A percentile compares a stretch with the other conserved stretches of the same genome.
These are phyloP conservation scores for Kalanchoe fedtschenkoi DNA, from an alignment of 164 flowering plant genomes.

Conservation along the genomic window DNA sequence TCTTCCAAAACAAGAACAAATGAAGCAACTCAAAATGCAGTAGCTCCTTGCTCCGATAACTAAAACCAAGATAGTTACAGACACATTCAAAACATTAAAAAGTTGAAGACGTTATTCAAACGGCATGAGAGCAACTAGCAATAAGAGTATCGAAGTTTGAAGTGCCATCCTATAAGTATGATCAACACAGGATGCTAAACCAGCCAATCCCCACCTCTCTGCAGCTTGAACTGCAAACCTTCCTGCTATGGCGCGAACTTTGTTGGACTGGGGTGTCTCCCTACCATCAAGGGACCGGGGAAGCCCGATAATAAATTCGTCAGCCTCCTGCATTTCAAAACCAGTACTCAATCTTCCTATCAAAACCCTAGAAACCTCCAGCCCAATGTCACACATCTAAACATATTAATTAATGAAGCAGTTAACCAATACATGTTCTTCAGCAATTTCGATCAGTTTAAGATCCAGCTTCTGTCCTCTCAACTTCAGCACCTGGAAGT, in stretches of 20 bases:
- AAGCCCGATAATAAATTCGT: constrained; percentile 79
- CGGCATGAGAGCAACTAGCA: not conserved
- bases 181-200: no score
- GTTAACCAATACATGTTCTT: constrained; percentile 30
- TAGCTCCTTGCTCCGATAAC: not conserved
- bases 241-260: constrained; percentile 75
- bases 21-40: not conserved
- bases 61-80: not conserved
- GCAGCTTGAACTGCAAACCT: constrained; percentile 80
- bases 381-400: no score
- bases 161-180: no score
- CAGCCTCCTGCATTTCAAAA: constrained; percentile 50
- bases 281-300: constrained; percentile 64
- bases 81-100: not conserved
- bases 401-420: not conserved
- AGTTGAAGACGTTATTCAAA: not conserved
- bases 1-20: not conserved
- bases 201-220: constrained; percentile 36
- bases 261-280: constrained; percentile 75
- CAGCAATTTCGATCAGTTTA: constrained; percentile 64
- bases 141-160: no score
- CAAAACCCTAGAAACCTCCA: no score
- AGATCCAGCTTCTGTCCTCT: constrained; percentile 74
- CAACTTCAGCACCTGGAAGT: constrained; percentile 53
- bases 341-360: not conserved